phyloP scores from a whole-genome alignment of 352 stramenopile genomes.

The Globisporangium parvum region DNA sequence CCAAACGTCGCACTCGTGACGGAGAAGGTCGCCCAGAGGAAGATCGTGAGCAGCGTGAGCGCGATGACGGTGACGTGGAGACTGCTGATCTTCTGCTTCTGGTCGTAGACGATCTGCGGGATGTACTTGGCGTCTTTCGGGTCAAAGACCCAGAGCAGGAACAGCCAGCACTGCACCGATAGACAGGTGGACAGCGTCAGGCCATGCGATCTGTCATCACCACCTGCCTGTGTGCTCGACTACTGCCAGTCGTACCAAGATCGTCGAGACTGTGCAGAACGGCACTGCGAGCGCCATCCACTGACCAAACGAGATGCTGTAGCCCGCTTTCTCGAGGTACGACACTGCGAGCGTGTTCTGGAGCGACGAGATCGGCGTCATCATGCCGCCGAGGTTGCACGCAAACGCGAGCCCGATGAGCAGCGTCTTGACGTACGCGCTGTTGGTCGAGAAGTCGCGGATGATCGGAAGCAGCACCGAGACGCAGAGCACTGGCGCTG shows the following conservation, averaged over 20 bases:
- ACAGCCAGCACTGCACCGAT: conserved; percentile 71
- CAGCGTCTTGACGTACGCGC: conserved; percentile 86
- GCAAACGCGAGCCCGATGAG: conserved; percentile 91
- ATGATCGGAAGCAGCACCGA: conserved; percentile 87
- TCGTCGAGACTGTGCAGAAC: conserved; percentile 82
- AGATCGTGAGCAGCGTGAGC: conserved; percentile 88
- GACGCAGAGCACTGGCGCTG: conserved; percentile 88
- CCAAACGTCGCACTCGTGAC: conserved; percentile 85
- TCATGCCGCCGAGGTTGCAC: conserved; percentile 92
- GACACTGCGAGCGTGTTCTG: conserved; percentile 86
- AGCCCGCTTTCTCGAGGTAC: conserved; percentile 83
- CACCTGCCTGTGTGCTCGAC: background rate
- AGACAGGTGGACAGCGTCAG: background rate
- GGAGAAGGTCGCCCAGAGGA: conserved; percentile 86
- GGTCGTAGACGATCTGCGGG: conserved; percentile 89
- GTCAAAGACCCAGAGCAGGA: conserved; percentile 83
- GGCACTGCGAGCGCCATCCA: conserved; percentile 89
- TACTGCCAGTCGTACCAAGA: conserved; percentile 44
- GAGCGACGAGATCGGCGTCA: conserved; percentile 90
- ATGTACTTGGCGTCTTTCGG: conserved; percentile 87
- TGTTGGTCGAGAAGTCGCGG: conserved; percentile 79
- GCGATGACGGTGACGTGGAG: conserved; percentile 86
- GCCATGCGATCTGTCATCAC: background rate
- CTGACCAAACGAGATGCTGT: conserved; percentile 85
- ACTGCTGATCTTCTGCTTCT: conserved; percentile 86